A percentile compares a stretch with the other conserved stretches of the same genome.
Conservation (phyloP, 1,139 yeast genomes). For the Candida tropicalis region DNA sequence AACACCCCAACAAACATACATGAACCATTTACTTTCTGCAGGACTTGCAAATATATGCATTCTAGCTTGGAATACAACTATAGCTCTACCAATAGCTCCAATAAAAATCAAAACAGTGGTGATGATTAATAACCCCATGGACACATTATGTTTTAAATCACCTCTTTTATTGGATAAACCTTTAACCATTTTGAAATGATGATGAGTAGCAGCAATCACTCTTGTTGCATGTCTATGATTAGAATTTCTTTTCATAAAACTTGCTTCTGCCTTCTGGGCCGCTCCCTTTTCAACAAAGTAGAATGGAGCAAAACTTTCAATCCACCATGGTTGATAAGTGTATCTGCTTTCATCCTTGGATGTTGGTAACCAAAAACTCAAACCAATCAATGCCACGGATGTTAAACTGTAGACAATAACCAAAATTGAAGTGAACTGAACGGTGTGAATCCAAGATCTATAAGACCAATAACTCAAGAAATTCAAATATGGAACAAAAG, state of each 20-base stretch:
- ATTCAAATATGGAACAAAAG: constrained; percentile 38
- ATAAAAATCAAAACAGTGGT: constrained; percentile 38
- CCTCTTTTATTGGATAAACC: constrained; percentile 46
- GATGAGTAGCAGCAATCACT: constrained; percentile 49
- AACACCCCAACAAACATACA: constrained; percentile 44
- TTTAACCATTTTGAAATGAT: constrained; percentile 44
- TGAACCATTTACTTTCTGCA: constrained; percentile 30
- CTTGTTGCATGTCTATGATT: constrained; percentile 47
- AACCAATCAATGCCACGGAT: constrained; percentile 35
- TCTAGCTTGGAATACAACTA: constrained; percentile 35
- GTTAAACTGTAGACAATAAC: constrained; percentile 40
- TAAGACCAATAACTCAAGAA: constrained; percentile 27
- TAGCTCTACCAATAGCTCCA: constrained; percentile 33
- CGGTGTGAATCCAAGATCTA: constrained; percentile 30
- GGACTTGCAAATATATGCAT: constrained; percentile 22
- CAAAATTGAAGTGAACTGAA: constrained; percentile 33
- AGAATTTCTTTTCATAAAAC: constrained; percentile 47
- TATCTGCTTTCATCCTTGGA: constrained; percentile 47
- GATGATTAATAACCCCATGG: constrained; percentile 33
- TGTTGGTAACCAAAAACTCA: constrained; percentile 46
- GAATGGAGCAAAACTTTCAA: constrained; percentile 45
- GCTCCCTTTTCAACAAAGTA: constrained; percentile 44
- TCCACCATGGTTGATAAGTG: constrained; percentile 54
- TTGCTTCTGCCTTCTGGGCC: constrained; percentile 41
- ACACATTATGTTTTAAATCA: constrained; percentile 36